phyloP scores from a whole-genome alignment of 495 filamentous ascomycete genomes.

The Aspergillus mulundensis region DNA sequence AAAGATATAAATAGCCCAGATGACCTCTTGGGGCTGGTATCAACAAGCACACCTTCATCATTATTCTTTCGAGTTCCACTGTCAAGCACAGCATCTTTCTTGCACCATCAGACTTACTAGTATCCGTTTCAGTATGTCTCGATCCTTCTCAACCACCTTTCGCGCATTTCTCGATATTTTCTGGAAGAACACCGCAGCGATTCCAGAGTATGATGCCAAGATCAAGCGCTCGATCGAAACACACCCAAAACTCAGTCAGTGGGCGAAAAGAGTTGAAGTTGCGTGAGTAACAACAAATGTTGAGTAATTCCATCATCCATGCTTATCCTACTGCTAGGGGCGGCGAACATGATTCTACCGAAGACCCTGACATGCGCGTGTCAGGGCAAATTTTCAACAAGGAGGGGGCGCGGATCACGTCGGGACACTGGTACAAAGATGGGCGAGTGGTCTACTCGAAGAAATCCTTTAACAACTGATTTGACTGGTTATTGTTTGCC shows the following conservation, averaged over 20 bases:
- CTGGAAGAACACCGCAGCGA: slow-evolving; percentile 5
- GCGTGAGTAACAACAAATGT: slow-evolving; percentile 4
- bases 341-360: slow-evolving; percentile 3
- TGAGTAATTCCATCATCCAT: slow-evolving; percentile 2
- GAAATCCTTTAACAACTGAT: slow-evolving; percentile 4
- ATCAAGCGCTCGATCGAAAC: slow-evolving; percentile 2
- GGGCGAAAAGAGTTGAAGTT: slow-evolving; percentile 6
- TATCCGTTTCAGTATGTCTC: slow-evolving; percentile 7
- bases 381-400: slow-evolving; percentile 7
- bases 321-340: slow-evolving; percentile 4
- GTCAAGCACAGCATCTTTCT: background rate
- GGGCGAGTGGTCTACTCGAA: slow-evolving; percentile 4
- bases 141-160: slow-evolving; percentile 6
- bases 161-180: slow-evolving; percentile 5
- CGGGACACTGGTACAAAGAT: slow-evolving; percentile 8
- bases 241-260: slow-evolving; percentile 2
- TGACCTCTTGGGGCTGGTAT: background rate
- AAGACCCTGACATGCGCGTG: slow-evolving; percentile 6
- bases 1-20: slow-evolving; percentile 9
- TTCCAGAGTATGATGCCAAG: slow-evolving; percentile 7
- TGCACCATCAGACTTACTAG: slow-evolving; percentile 7
- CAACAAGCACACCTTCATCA: slow-evolving; percentile 6
- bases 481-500: slow-evolving; percentile 1
- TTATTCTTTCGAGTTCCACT: slow-evolving; percentile 3
- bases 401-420: slow-evolving; percentile 4